These are phyloP conservation scores for Xylaria longipes DNA, from an alignment of 495 filamentous ascomycete genomes.

Conservation along the genomic window DNA sequence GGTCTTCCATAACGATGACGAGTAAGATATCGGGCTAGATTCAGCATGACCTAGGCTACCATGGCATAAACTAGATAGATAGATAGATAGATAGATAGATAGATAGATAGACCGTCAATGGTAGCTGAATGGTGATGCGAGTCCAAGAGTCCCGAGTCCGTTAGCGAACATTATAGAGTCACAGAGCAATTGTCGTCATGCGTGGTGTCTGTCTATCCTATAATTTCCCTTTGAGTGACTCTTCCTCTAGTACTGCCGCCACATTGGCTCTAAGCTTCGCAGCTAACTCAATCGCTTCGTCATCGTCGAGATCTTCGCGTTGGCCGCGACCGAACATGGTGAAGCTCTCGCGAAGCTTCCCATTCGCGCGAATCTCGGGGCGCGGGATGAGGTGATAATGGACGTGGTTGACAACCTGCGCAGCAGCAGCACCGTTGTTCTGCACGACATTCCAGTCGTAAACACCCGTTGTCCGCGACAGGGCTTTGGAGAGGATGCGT, in stretches of 20 bases:
- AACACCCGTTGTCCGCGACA: constrained; percentile 67
- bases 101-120: constrained; percentile 36
- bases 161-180: not conserved
- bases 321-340: constrained; percentile 88
- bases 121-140: constrained; percentile 20
- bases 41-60: constrained; percentile 17
- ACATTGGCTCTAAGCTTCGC: constrained; percentile 66
- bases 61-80: constrained; percentile 32
- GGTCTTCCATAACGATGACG: constrained; percentile 89
- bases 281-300: constrained; percentile 72
- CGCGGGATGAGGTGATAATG: constrained; percentile 94
- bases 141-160: not conserved
- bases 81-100: constrained; percentile 32
- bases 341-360: constrained; percentile 57
- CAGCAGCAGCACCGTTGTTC: constrained; percentile 88
- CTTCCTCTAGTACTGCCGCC: constrained; percentile 57
- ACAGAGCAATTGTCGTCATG: not conserved
- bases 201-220: constrained; percentile 9
- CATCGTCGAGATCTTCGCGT: constrained; percentile 85
- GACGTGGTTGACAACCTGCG: constrained; percentile 88
- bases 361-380: constrained; percentile 54
- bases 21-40: constrained; percentile 48
- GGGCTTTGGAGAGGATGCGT: constrained; percentile 73
- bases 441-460: constrained; percentile 91
- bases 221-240: constrained; percentile 47